Conservation (phyloP, 495 filamentous ascomycete species). For the Corynascus novoguineensis region DNA sequence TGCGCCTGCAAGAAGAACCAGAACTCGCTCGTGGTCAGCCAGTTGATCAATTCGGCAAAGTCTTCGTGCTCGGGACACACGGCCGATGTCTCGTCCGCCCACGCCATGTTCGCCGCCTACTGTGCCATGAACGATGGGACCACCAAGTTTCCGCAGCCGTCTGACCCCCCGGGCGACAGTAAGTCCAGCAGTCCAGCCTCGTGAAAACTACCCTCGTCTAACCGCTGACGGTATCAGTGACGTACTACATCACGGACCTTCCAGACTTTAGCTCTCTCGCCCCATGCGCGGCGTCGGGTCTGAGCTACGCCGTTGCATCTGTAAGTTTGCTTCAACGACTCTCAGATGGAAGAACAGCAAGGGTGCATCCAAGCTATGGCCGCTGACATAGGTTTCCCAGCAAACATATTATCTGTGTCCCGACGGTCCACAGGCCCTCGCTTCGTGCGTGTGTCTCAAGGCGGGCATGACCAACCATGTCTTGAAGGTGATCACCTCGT, state of each 20-base stretch:
- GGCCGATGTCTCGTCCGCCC: constrained; percentile 42
- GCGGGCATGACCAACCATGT: constrained; percentile 36
- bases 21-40: constrained; percentile 36
- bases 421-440: constrained; percentile 38
- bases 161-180: constrained; percentile 43
- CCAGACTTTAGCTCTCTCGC: constrained; percentile 39
- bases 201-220: too few species aligned
- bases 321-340: constrained; percentile 29
- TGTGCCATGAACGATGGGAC: constrained; percentile 44
- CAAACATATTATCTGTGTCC: constrained; percentile 40
- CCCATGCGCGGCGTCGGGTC: constrained; percentile 37
- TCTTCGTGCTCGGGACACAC: constrained; percentile 35
- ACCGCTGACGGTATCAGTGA: constrained; percentile 31
- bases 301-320: constrained; percentile 37
- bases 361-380: not conserved
- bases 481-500: constrained; percentile 33
- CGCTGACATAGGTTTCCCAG: constrained; percentile 20
- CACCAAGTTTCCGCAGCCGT: constrained; percentile 39
- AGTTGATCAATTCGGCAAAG: constrained; percentile 38
- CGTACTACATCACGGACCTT: constrained; percentile 48
- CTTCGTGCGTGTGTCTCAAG: constrained; percentile 47
- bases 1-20: constrained; percentile 47
- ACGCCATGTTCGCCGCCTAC: constrained; percentile 45
- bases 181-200: constrained; percentile 2
- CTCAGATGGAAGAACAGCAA: not conserved